Evolutionary conservation across 106 monocot genomes (phyloP), one percentile per base, ranked within the genome.

Genomic region (Dendrobium nobile): DNA sequence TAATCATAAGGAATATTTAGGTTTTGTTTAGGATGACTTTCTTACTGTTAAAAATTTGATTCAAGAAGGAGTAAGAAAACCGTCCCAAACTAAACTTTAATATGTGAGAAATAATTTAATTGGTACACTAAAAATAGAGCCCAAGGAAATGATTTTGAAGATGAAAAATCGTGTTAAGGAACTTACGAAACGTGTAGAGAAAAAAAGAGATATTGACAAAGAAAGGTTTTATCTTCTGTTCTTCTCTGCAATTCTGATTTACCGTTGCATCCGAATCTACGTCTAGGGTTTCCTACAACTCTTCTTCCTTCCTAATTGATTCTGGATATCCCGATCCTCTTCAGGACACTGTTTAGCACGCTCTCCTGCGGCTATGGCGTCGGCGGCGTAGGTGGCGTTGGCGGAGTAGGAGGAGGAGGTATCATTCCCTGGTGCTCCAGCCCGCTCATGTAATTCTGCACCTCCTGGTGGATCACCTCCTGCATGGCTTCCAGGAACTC

Each of bases 401-500:
- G 41, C 22, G 64, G 67, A 48, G 31, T 31, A 31, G 78, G 79
- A 67, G 59, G 51, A 37, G 37, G 37, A 37, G 37, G 37, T 37
- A 37, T 37, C 37, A 37, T 33, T 10, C 82, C 75, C 64, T 77
- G 33, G 28, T 80, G 82, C 70, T 80, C 86, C 75, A 78, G 3
- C 0, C 79, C 82, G 16, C 40, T 41, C 82, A 86, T 80, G 83
- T 86, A 86, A 58, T 26, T 83, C 47, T 73, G 56, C 72, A 86
- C 83, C 77, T 86, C 86, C 42, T 76, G 72, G 7, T 82, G 77
- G 28, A 86, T 86, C 83, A 86, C 83, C 67, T 83, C 77, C 80
- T 86, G 86, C 86, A 86, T 86, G 80, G 77, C 80, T 31, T 56
- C 33, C 42, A 86, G 31, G 8, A 83, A 61, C 77, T 86, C 86